Percentiles rank a stretch among this genome's conserved stretches.
Conservation (phyloP, 176 grass and related monocot genomes). For the Saccharum officinarum region DNA sequence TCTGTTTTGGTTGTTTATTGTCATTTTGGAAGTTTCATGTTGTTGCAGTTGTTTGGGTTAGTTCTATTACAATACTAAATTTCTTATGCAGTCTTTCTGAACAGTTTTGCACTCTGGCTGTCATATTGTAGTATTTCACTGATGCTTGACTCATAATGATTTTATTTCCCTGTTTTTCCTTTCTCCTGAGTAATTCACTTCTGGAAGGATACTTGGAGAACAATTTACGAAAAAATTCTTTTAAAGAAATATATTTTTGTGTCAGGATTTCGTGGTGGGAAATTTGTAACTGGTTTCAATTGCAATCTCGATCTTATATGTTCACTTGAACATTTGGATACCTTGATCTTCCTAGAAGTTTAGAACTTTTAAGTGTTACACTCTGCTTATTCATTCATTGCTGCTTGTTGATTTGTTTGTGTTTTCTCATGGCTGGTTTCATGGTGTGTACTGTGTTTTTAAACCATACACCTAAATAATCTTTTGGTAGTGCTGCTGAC, state of each 20-base stretch:
- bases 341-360: not conserved
- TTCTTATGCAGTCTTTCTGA: not conserved
- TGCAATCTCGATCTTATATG: too few relatives aligned
- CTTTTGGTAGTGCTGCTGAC: not conserved
- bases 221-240: not conserved
- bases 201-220: not conserved
- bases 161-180: not conserved
- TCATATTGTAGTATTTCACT: not conserved
- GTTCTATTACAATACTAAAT: not conserved
- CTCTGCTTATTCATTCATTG: not conserved
- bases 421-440: not conserved
- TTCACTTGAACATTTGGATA: constrained; percentile 8
- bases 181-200: not conserved
- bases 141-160: not conserved
- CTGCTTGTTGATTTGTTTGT: not conserved
- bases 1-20: not conserved
- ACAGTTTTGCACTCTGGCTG: not conserved
- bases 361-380: not conserved
- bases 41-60: not conserved
- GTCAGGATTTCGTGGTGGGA: not conserved
- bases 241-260: not conserved
- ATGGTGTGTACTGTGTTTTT: not conserved
- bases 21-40: not conserved
- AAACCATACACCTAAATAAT: not conserved
- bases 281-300: too few relatives aligned